Conservation (phyloP, 2,329 filamentous ascomycete species). For the Apiospora aurea region DNA sequence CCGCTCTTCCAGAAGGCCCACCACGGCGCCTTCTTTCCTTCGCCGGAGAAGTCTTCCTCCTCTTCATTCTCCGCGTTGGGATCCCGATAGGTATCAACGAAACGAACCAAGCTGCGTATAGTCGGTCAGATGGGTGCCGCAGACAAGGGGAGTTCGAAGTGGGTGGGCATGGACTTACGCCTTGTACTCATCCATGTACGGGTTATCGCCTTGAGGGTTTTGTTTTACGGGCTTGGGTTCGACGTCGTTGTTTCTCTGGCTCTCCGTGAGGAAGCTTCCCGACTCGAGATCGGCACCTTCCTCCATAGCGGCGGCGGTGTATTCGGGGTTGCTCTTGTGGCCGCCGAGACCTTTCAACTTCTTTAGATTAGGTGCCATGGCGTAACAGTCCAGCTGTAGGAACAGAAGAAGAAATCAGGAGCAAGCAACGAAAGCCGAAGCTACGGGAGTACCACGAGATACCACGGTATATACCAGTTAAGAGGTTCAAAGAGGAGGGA, state of each 20-base stretch:
- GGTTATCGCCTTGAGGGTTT: conserved; percentile 34
- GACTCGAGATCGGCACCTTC: conserved; percentile 40
- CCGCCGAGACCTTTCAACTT: conserved; percentile 41
- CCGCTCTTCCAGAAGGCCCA: conserved; percentile 47
- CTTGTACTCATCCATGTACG: conserved; percentile 44
- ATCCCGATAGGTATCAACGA: conserved; percentile 49
- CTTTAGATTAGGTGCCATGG: conserved; percentile 42
- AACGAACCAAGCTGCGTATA: conserved; percentile 38
- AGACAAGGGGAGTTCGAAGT: not conserved
- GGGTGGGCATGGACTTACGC: conserved; percentile 39
- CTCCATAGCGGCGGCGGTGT: conserved; percentile 35
- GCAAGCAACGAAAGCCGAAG: conserved; percentile 27
- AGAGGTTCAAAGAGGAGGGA: conserved; percentile 29
- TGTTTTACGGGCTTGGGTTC: not conserved
- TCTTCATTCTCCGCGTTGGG: conserved; percentile 39
- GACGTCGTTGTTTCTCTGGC: conserved; percentile 37
- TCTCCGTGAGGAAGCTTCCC: conserved; percentile 41
- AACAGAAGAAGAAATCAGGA: conserved; percentile 30
- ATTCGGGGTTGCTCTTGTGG: conserved; percentile 34
- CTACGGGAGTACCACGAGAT: conserved; percentile 23
- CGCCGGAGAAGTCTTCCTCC: conserved; percentile 39
- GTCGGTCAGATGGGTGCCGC: conserved; percentile 27
- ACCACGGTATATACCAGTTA: conserved; percentile 7
- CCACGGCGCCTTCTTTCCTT: conserved; percentile 41
- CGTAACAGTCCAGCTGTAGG: conserved; percentile 41